Base-by-base conservation (phyloP, 176 grass and related monocot species). In the Carex myosuroides region DNA sequence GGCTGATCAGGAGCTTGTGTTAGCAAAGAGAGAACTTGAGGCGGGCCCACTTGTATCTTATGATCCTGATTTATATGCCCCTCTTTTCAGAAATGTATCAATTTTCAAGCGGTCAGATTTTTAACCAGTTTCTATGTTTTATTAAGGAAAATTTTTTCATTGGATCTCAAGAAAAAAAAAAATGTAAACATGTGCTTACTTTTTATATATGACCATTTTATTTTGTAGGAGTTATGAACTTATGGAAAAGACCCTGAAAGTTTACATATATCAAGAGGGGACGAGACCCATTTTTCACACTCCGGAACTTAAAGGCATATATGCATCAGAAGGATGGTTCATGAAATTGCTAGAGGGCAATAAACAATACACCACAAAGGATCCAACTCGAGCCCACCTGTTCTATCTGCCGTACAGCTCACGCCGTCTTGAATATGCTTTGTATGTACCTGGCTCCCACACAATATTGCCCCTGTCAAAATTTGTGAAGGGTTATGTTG, bases 281-380 rank as follows among this genome's bases (percentile, higher is more conserved):
- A 68, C 70, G 10, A 89, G 85, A 84, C 95, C 95, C 26, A 88
- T 98, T 80, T 98, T 94, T 37, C 95, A 98, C 86, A 87, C 89
- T 11, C 95, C 92, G 0, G 85, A 90, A 57, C 81, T 97, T 35
- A 91, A 89, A 69, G 95, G 95, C 71, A 97, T 97, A 46, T 97
- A 97, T 59, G 90, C 92, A 8, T 98, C 92, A 11, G 95, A 98
- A 84, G 92, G 95, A 1, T 98, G 95, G 95, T 98, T 98, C 83
- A 98, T 98, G 92, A 98, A 86, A 88, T 81, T 98, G 37, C 90
- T 97, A 81, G 90, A 97, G 86, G 79, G 68, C 56, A 92, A 86
- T 83, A 91, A 90, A 70, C 76, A 84, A 52, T 97, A 92, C 57
- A 89, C 89, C 77, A 85, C 89, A 2, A 94, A 84, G 81, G 90